phyloP scores from a whole-genome alignment of 2,329 filamentous ascomycete genomes.

The Alternaria infectoria region DNA sequence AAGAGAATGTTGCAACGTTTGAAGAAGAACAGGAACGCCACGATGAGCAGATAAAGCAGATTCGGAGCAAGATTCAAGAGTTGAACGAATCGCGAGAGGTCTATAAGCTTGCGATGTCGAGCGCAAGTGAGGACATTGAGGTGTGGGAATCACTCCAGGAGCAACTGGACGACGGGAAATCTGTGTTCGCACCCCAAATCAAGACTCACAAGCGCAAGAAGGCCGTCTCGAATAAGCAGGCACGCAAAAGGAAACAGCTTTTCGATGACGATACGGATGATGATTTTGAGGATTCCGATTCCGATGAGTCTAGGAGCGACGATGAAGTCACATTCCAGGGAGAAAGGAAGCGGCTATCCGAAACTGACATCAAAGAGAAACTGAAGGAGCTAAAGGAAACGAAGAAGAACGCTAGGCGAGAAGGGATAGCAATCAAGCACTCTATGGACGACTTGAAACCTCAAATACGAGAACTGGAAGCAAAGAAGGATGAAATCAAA shows the following conservation, averaged over 20 bases:
- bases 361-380: constrained; percentile 50
- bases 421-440: constrained; percentile 35
- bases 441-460: constrained; percentile 41
- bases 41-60: constrained; percentile 21
- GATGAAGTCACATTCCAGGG: constrained; percentile 22
- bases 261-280: neutral
- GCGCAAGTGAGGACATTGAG: constrained; percentile 53
- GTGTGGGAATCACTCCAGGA: constrained; percentile 53
- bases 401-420: constrained; percentile 51
- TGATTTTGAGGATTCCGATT: constrained; percentile 17
- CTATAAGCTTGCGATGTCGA: constrained; percentile 43
- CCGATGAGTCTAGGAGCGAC: constrained; percentile 31
- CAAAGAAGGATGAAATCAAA: constrained; percentile 39
- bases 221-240: neutral
- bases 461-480: constrained; percentile 36
- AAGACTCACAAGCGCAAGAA: constrained; percentile 53
- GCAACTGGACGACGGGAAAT: constrained; percentile 50
- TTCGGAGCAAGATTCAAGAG: constrained; percentile 27
- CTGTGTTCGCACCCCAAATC: constrained; percentile 48
- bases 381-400: constrained; percentile 52
- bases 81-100: constrained; percentile 45
- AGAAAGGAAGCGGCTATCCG: constrained; percentile 48
- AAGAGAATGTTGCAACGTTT: constrained; percentile 38
- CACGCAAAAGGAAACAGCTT: neutral
- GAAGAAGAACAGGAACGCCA: constrained; percentile 29